These are phyloP conservation scores for Chondrus crispus DNA, from an alignment of 23 red algal genomes.

Conservation along the genomic window DNA sequence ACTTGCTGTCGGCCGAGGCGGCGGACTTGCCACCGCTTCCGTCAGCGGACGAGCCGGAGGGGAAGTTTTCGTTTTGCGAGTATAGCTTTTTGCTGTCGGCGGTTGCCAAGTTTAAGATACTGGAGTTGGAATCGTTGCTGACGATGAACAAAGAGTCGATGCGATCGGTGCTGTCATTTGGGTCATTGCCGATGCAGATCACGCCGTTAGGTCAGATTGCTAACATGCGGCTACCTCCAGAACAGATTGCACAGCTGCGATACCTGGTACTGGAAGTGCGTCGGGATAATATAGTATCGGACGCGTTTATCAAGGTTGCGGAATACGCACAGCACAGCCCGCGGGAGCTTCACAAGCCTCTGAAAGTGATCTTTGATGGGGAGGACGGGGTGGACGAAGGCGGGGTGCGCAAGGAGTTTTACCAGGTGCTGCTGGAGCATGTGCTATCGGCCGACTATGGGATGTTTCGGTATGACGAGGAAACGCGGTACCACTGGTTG, in stretches of 20 bases:
- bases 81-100: constrained; percentile 90
- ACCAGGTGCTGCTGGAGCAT: constrained; percentile 76
- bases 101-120: constrained; percentile 76
- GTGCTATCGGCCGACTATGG: constrained; percentile 85
- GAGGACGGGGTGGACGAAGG: constrained; percentile 94
- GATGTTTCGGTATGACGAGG: constrained; percentile 86
- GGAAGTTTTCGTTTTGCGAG: constrained; percentile 78
- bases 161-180: constrained; percentile 65
- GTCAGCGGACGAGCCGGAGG: constrained; percentile 30
- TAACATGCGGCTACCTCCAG: constrained; percentile 47
- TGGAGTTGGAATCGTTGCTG: constrained; percentile 69
- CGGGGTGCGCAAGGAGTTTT: constrained; percentile 91
- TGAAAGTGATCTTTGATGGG: constrained; percentile 82
- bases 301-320: constrained; percentile 62
- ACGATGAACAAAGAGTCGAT: constrained; percentile 74
- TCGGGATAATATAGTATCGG: constrained; percentile 74
- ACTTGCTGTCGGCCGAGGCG: neutral
- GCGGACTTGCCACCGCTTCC: constrained; percentile 37
- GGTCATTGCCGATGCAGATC: constrained; percentile 40
- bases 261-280: constrained; percentile 77
- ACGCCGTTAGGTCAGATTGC: constrained; percentile 41
- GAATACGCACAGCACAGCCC: constrained; percentile 44
- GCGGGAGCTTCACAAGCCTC: constrained; percentile 77
- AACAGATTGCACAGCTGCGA: constrained; percentile 53
- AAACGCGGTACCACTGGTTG: constrained; percentile 87